Percentiles rank a stretch among this genome's conserved stretches.
These are phyloP conservation scores for Candida yuanshanica DNA, from an alignment of 805 yeast genomes.

Conservation along the genomic window DNA sequence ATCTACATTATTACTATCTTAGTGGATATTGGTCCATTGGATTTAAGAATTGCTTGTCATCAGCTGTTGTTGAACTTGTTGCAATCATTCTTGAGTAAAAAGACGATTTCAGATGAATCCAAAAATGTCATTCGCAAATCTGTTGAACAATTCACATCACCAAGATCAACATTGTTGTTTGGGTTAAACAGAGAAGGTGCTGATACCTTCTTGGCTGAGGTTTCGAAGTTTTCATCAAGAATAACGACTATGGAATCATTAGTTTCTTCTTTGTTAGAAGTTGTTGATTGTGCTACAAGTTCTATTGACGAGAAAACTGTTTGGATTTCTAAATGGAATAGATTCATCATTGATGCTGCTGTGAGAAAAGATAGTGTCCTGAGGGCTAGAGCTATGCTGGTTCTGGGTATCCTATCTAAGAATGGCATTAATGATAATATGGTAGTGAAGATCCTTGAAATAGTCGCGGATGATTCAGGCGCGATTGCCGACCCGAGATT, in stretches of 20 bases:
- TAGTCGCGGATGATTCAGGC: slow-evolving; percentile 26
- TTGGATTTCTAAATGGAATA: slow-evolving; percentile 64
- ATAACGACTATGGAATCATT: slow-evolving; percentile 48
- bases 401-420: slow-evolving; percentile 63
- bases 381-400: slow-evolving; percentile 61
- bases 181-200: slow-evolving; percentile 57
- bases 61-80: slow-evolving; percentile 59
- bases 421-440: slow-evolving; percentile 56
- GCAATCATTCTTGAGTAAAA: slow-evolving; percentile 61
- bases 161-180: slow-evolving; percentile 60
- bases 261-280: slow-evolving; percentile 47
- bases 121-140: slow-evolving; percentile 40
- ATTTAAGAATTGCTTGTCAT: slow-evolving; percentile 56
- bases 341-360: slow-evolving; percentile 57
- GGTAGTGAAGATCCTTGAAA: slow-evolving; percentile 33
- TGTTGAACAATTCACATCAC: slow-evolving; percentile 40
- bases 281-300: slow-evolving; percentile 45
- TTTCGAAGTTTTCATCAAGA: slow-evolving; percentile 33
- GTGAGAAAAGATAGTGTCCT: slow-evolving; percentile 50
- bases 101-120: slow-evolving; percentile 37
- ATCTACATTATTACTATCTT: slow-evolving; percentile 60
- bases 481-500: slow-evolving; percentile 23
- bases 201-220: slow-evolving; percentile 29
- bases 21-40: slow-evolving; percentile 42
- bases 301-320: slow-evolving; percentile 40